Evolutionary conservation across 2,329 filamentous ascomycete genomes (phyloP).

Genomic region (Neobulgaria alba): DNA sequence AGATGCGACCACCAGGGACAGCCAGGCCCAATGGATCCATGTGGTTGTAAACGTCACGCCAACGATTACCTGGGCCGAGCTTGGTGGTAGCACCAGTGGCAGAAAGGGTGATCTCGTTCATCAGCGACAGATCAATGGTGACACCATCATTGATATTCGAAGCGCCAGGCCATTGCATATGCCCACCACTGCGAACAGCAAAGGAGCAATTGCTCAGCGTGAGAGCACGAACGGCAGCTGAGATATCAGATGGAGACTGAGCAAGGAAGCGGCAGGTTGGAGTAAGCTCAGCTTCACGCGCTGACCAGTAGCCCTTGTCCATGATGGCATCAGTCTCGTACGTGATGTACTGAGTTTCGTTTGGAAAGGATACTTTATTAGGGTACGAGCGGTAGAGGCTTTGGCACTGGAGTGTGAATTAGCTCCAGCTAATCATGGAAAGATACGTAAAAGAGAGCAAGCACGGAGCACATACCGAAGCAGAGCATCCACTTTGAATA

Average conservation of each 20-base stretch:
- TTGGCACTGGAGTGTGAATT: background rate
- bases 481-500: too few relatives aligned
- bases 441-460: too few relatives aligned
- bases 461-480: too few relatives aligned
- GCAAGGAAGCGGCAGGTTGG: constrained; percentile 11
- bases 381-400: background rate
- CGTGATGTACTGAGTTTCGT: background rate
- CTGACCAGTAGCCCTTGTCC: constrained; percentile 1
- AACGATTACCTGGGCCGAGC: constrained; percentile 14
- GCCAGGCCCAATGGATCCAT: constrained; percentile 11
- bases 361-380: background rate
- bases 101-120: constrained; percentile 7
- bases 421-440: too few relatives aligned
- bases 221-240: constrained; percentile 4
- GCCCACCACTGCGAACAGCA: constrained; percentile 33
- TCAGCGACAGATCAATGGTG: constrained; percentile 10
- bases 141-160: constrained; percentile 15
- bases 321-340: background rate
- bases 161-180: constrained; percentile 16
- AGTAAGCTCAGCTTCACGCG: background rate
- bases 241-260: constrained; percentile 5
- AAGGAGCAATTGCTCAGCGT: constrained; percentile 17
- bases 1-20: constrained; percentile 13
- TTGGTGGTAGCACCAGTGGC: constrained; percentile 8
- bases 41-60: constrained; percentile 15